Evolutionary conservation across 1,284 basidiomycete species (phyloP).

Genomic region (Ustilago curta): DNA sequence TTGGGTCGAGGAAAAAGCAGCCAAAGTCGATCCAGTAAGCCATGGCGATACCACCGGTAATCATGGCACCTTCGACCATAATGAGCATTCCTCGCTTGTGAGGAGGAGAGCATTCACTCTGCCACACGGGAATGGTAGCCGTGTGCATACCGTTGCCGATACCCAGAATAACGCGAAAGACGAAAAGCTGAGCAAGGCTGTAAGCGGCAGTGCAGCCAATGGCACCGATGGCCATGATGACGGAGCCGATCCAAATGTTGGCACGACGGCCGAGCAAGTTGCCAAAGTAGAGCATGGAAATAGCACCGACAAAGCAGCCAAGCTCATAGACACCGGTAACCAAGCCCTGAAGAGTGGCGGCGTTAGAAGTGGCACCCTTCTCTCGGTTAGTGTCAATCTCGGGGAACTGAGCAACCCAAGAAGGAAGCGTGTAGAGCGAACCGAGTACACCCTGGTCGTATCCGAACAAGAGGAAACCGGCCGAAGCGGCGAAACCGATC

Average conservation of each 20-base stretch:
- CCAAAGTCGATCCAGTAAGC: slow-evolving; percentile 68
- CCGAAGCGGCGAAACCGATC: slow-evolving; percentile 64
- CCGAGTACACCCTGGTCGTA: slow-evolving; percentile 68
- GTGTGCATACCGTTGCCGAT: slow-evolving; percentile 69
- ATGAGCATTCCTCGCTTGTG: slow-evolving; percentile 67
- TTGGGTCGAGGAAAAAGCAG: slow-evolving; percentile 57
- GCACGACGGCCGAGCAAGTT: slow-evolving; percentile 61
- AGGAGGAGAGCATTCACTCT: slow-evolving; percentile 64
- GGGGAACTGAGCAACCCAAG: slow-evolving; percentile 59
- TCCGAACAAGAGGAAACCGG: slow-evolving; percentile 67
- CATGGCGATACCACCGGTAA: slow-evolving; percentile 61
- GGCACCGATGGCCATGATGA: slow-evolving; percentile 62
- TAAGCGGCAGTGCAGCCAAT: slow-evolving; percentile 57
- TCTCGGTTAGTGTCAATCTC: slow-evolving; percentile 51
- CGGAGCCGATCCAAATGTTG: slow-evolving; percentile 65
- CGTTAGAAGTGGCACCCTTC: slow-evolving; percentile 38
- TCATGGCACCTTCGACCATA: slow-evolving; percentile 67
- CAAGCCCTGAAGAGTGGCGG: slow-evolving; percentile 58
- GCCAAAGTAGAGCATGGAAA: slow-evolving; percentile 64
- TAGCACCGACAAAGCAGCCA: slow-evolving; percentile 63
- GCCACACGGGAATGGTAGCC: slow-evolving; percentile 68
- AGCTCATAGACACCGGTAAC: slow-evolving; percentile 67
- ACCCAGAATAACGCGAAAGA: slow-evolving; percentile 64
- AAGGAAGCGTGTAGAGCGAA: slow-evolving; percentile 61
- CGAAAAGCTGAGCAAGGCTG: slow-evolving; percentile 58